Evolutionary conservation across 495 filamentous ascomycete species (phyloP).

Genomic region (Recurvomyces mirabilis): DNA sequence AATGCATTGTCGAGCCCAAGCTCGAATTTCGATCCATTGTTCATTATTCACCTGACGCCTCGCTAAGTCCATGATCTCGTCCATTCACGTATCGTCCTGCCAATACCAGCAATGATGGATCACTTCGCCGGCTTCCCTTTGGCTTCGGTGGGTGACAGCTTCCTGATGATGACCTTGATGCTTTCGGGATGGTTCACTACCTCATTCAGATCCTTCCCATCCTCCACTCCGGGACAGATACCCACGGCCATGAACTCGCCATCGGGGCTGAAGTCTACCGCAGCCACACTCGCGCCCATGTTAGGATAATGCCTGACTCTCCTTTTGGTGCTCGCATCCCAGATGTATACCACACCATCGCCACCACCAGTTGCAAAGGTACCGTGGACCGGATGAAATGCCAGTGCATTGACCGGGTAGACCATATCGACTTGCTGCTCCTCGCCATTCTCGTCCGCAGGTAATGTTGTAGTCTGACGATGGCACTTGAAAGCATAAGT

Average conservation of each 20-base stretch:
- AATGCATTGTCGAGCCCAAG: neutral
- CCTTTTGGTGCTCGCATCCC: conserved; percentile 88
- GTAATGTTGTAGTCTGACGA: conserved; percentile 42
- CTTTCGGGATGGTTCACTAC: conserved; percentile 53
- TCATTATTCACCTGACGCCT: neutral
- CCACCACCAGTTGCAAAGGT: conserved; percentile 91
- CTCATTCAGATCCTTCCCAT: conserved; percentile 65
- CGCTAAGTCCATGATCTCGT: neutral
- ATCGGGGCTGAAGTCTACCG: conserved; percentile 63
- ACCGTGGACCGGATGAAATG: conserved; percentile 82
- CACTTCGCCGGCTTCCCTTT: conserved; percentile 51
- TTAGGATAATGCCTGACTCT: conserved; percentile 83
- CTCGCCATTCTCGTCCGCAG: conserved; percentile 23
- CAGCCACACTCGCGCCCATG: conserved; percentile 64
- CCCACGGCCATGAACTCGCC: conserved; percentile 77
- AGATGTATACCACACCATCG: conserved; percentile 86
- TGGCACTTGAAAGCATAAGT: conserved; percentile 99
- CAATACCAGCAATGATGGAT: neutral
- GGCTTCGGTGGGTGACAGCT: conserved; percentile 76
- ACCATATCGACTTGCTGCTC: conserved; percentile 59
- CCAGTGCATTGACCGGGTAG: conserved; percentile 86
- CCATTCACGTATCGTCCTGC: neutral
- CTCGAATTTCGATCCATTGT: neutral
- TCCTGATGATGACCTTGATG: conserved; percentile 68
- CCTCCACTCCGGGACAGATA: conserved; percentile 84